Conservation (phyloP, 306 rosid species). For the Vigna mungo region DNA sequence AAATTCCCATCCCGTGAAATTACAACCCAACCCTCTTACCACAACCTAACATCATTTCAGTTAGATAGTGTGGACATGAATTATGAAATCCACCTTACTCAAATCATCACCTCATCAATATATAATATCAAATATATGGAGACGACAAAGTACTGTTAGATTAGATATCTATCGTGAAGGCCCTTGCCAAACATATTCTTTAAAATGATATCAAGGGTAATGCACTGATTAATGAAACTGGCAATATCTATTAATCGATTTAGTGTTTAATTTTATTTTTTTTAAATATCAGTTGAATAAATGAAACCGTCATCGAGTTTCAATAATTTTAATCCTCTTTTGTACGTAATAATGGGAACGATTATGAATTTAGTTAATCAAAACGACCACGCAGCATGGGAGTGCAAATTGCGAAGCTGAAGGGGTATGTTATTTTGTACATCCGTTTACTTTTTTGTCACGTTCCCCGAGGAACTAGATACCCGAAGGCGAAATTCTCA, state of each 20-base stretch:
- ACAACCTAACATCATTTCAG: conserved; percentile 18
- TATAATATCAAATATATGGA: too few relatives aligned
- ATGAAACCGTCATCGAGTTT: too few relatives aligned
- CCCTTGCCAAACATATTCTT: too few relatives aligned
- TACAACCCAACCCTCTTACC: conserved; percentile 18
- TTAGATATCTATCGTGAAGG: too few relatives aligned
- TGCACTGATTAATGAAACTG: too few relatives aligned
- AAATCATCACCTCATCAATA: not conserved
- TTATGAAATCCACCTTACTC: not conserved
- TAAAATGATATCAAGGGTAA: too few relatives aligned
- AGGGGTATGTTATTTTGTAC: not conserved
- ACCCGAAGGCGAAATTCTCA: not conserved
- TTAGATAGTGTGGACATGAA: not conserved
- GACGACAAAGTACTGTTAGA: too few relatives aligned
- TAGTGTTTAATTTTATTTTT: too few relatives aligned
- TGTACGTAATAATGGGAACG: not conserved
- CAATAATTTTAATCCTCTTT: too few relatives aligned
- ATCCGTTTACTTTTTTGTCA: conserved; percentile 26
- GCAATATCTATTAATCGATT: too few relatives aligned
- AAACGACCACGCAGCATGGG: not conserved
- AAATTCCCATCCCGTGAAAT: too few relatives aligned
- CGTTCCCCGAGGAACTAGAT: not conserved
- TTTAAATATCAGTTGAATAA: too few relatives aligned
- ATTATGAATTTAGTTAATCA: not conserved
- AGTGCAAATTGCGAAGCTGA: not conserved